Conservation (phyloP, 768 basidiomycete genomes). For the Phaeotremella skinneri region DNA sequence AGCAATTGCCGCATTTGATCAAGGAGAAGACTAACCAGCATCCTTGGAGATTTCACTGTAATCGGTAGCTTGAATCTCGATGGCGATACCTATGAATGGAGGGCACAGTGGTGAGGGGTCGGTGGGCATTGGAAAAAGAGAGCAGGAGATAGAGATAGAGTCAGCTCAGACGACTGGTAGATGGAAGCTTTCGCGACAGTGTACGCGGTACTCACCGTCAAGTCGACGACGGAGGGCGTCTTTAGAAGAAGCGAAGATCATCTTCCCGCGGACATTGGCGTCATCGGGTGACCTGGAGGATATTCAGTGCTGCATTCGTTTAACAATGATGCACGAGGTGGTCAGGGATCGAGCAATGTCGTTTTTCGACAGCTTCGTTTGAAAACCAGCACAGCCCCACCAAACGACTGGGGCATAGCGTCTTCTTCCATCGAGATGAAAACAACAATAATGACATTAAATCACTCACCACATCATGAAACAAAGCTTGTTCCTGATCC, state of each 20-base stretch:
- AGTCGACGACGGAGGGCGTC: slow-evolving; percentile 72
- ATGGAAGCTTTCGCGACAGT: background rate
- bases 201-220: slow-evolving; percentile 56
- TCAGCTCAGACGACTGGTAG: background rate
- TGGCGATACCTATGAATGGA: slow-evolving; percentile 54
- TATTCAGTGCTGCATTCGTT: background rate
- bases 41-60: slow-evolving; percentile 68
- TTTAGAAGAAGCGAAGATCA: slow-evolving; percentile 85
- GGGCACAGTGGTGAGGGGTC: background rate
- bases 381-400: too few relatives aligned
- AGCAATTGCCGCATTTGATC: background rate
- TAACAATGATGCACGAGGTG: background rate
- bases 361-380: background rate
- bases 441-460: background rate
- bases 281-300: slow-evolving; percentile 74
- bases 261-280: slow-evolving; percentile 85
- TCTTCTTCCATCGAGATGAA: background rate
- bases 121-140: background rate
- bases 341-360: background rate
- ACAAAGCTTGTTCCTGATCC: slow-evolving; percentile 78
- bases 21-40: slow-evolving; percentile 56
- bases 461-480: slow-evolving; percentile 78
- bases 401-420: too few relatives aligned
- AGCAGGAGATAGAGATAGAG: background rate
- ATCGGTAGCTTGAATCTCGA: slow-evolving; percentile 86